Conservation (phyloP, 2,329 filamentous ascomycete species). For the Cercospora sp. region DNA sequence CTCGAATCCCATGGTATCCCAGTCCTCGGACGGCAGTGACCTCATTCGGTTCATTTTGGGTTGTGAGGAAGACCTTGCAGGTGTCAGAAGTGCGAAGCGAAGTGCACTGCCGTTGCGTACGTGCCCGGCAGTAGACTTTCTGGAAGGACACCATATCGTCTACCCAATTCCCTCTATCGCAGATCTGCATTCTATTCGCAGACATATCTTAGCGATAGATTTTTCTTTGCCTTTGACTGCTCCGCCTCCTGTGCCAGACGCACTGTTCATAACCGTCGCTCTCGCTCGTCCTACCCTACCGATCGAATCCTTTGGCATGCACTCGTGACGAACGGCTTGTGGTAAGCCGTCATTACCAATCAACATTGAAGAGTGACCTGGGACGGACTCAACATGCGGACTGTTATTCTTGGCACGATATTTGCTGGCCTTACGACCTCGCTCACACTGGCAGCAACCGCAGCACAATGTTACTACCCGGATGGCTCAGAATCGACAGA, state of each 20-base stretch:
- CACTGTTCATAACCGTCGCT: background rate
- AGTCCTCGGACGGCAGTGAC: constrained; percentile 10
- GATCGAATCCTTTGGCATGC: background rate
- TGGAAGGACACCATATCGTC: constrained; percentile 9
- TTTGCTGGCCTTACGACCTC: background rate
- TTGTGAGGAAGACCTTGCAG: constrained; percentile 16
- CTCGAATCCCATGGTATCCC: constrained; percentile 14
- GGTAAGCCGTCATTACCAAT: background rate
- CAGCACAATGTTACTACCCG: constrained; percentile 25
- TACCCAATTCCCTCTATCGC: background rate
- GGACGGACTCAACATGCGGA: constrained; percentile 2
- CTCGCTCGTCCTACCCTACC: background rate
- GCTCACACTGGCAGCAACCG: background rate
- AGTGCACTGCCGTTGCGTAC: background rate
- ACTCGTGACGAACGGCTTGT: background rate
- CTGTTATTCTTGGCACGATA: background rate
- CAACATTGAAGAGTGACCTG: background rate
- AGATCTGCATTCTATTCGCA: background rate
- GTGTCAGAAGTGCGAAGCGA: constrained; percentile 8
- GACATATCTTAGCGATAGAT: constrained; percentile 2
- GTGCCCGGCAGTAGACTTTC: background rate
- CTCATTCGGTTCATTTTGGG: constrained; percentile 15
- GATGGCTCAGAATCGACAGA: constrained; percentile 22
- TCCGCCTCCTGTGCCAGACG: constrained; percentile 4
- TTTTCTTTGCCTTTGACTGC: background rate